phyloP scores from a whole-genome alignment of 2,329 filamentous ascomycete species.

The Aciculosporium take region DNA sequence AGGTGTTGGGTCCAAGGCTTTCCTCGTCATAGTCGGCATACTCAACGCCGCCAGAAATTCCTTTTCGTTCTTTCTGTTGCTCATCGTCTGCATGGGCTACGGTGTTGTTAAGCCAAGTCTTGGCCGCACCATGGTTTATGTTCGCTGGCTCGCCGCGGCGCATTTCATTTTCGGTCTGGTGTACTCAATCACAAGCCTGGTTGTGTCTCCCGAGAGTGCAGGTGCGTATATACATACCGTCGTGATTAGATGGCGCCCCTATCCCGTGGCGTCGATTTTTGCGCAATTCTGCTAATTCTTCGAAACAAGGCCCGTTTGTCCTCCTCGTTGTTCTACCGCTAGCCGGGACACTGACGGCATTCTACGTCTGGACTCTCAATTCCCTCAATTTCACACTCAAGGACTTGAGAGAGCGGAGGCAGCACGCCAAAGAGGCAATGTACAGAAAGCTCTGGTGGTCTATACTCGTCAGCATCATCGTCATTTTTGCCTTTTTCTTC shows the following conservation, averaged over 20 bases:
- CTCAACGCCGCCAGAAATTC: constrained; percentile 91
- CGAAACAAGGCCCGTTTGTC: constrained; percentile 57
- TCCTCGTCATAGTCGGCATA: constrained; percentile 83
- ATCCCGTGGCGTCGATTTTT: not conserved
- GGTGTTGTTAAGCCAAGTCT: constrained; percentile 91
- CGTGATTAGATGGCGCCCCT: not conserved
- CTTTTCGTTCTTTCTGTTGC: constrained; percentile 92
- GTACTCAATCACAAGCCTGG: constrained; percentile 78
- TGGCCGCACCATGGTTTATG: constrained; percentile 86
- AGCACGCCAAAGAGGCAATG: constrained; percentile 86
- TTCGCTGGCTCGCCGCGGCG: constrained; percentile 76
- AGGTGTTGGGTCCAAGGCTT: constrained; percentile 66
- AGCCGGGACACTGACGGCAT: constrained; percentile 81
- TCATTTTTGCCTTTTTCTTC: constrained; percentile 98
- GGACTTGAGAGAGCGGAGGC: constrained; percentile 86
- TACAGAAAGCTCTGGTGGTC: constrained; percentile 99
- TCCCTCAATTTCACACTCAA: constrained; percentile 91
- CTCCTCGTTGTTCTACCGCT: constrained; percentile 87
- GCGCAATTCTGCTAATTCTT: constrained; percentile 9
- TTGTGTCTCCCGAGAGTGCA: constrained; percentile 77
- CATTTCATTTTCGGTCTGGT: constrained; percentile 93
- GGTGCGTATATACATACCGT: constrained; percentile 26
- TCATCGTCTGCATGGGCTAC: constrained; percentile 99
- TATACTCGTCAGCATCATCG: constrained; percentile 78
- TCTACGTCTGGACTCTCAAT: constrained; percentile 98